Conservation (phyloP, 78 protist genomes). For the Cavenderia fasciculata region DNA sequence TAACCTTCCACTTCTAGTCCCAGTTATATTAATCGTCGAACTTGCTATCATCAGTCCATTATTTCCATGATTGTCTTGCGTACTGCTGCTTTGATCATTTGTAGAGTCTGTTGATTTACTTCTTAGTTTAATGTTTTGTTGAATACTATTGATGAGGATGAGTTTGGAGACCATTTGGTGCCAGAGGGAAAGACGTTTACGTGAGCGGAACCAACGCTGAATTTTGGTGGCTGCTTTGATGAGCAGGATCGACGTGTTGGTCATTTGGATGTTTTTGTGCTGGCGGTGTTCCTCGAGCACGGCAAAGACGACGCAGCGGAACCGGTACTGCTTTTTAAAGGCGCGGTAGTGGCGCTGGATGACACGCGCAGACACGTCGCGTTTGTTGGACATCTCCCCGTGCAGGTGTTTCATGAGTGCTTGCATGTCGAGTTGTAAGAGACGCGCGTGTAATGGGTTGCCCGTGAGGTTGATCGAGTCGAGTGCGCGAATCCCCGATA, state of each 20-base stretch:
- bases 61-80: not conserved
- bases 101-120: not conserved
- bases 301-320: conserved; percentile 7
- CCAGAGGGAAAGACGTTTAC: conserved; percentile 6
- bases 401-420: not conserved
- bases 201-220: conserved; percentile 40
- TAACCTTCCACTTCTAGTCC: conserved; percentile 23
- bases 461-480: conserved; percentile 48
- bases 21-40: not conserved
- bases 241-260: not conserved
- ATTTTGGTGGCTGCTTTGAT: conserved; percentile 25
- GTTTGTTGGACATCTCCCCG: not conserved
- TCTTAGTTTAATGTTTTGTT: not conserved
- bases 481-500: not conserved
- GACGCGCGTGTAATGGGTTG: conserved; percentile 18
- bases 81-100: not conserved
- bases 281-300: not conserved
- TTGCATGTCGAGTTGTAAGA: conserved; percentile 2
- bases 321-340: conserved; percentile 43
- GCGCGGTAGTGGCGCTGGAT: conserved; percentile 54
- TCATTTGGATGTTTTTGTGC: not conserved
- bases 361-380: conserved; percentile 36
- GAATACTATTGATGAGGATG: not conserved
- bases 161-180: conserved; percentile 25
- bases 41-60: not conserved